Conservation (phyloP, 2,329 filamentous ascomycete genomes). For the Pseudogymnoascus sp. region DNA sequence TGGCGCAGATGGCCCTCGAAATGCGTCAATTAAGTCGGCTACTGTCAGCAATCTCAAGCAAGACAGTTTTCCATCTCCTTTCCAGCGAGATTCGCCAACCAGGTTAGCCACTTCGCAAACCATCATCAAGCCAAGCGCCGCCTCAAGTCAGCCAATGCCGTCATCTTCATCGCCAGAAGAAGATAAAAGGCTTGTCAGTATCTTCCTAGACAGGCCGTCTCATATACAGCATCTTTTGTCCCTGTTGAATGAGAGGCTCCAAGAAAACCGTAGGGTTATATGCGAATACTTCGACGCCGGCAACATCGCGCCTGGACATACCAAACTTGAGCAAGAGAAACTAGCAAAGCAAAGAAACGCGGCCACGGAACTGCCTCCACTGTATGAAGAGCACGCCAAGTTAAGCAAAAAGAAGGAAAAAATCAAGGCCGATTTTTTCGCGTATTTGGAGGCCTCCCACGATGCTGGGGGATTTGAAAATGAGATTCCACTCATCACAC, state of each 20-base stretch:
- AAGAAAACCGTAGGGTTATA: constrained; percentile 18
- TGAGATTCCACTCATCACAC: constrained; percentile 1
- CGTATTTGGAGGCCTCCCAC: not conserved
- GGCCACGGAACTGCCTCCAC: not conserved
- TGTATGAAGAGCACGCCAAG: constrained; percentile 2
- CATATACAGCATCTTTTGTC: constrained; percentile 17
- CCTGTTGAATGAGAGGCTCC: constrained; percentile 16
- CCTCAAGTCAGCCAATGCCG: constrained; percentile 19
- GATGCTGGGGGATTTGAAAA: not conserved
- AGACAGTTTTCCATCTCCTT: constrained; percentile 21
- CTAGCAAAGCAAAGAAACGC: constrained; percentile 7
- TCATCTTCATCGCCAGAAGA: constrained; percentile 17
- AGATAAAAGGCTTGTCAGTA: constrained; percentile 23
- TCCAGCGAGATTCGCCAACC: constrained; percentile 20
- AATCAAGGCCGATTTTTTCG: constrained; percentile 2
- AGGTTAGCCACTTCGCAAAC: constrained; percentile 14
- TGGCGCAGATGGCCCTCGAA: not conserved
- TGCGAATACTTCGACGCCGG: constrained; percentile 20
- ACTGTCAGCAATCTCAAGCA: not conserved
- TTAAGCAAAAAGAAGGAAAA: constrained; percentile 6
- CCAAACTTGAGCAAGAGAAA: constrained; percentile 3
- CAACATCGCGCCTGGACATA: constrained; percentile 10
- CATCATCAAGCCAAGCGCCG: not conserved
- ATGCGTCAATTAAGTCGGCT: not conserved
- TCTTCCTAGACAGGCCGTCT: constrained; percentile 20